phyloP scores from a whole-genome alignment of 495 filamentous ascomycete genomes.

The Margaritispora aquatica region DNA sequence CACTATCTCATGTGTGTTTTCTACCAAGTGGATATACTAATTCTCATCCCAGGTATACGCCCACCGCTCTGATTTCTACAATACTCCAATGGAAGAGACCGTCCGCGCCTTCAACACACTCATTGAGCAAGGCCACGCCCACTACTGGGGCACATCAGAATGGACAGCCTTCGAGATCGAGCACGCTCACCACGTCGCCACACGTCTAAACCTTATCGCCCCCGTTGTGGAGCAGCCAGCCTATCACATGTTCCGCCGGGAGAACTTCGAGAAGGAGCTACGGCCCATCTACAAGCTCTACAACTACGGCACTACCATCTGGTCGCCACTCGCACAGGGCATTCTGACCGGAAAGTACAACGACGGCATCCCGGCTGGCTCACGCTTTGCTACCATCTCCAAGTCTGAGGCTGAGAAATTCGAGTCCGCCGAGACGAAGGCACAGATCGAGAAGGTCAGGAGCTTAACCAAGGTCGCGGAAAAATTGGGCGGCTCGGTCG shows the following conservation, averaged over 20 bases:
- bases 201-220: conserved; percentile 6
- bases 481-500: conserved; percentile 52
- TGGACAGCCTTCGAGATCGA: conserved; percentile 53
- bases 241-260: conserved; percentile 68
- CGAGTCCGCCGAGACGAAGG: conserved; percentile 21
- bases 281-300: conserved; percentile 53
- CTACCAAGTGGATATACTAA: too few relatives aligned
- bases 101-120: conserved; percentile 69
- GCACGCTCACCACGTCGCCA: conserved; percentile 46
- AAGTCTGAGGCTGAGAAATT: conserved; percentile 7
- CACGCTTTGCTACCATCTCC: conserved; percentile 34
- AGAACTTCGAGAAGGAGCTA: conserved; percentile 49
- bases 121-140: conserved; percentile 48
- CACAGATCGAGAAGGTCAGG: conserved; percentile 38
- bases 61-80: conserved; percentile 64
- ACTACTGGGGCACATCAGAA: conserved; percentile 43
- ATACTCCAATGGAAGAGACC: conserved; percentile 69
- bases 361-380: conserved; percentile 53
- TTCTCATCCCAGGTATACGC: too few relatives aligned
- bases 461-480: conserved; percentile 56
- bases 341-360: conserved; percentile 82
- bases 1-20: too few relatives aligned
- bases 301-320: conserved; percentile 64
- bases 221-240: conserved; percentile 62
- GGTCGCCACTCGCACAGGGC: conserved; percentile 63